A percentile compares a stretch with the other conserved stretches of the same genome.
phyloP scores from a whole-genome alignment of 768 basidiomycete species.

The Russula griseocarnosa region DNA sequence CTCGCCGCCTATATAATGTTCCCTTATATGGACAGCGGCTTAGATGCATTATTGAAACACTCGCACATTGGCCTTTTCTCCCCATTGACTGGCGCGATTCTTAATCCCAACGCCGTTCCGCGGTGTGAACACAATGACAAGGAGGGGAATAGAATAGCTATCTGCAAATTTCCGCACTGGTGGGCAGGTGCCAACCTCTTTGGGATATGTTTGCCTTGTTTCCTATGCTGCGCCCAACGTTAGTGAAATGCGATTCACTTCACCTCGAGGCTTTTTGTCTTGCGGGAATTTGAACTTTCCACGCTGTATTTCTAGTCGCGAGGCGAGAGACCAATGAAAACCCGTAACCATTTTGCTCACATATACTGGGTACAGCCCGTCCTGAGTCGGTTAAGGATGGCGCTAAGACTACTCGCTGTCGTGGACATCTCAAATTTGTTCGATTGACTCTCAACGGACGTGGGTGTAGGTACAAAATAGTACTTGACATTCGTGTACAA shows the following conservation, averaged over 20 bases:
- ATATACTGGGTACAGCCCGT: neutral
- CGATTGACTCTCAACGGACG: neutral
- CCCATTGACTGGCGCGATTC: slow-evolving; percentile 8
- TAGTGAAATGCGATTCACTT: neutral
- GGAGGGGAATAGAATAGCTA: slow-evolving; percentile 2
- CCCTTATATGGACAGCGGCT: slow-evolving; percentile 19
- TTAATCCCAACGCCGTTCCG: slow-evolving; percentile 6
- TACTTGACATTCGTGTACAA: neutral
- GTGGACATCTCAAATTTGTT: neutral
- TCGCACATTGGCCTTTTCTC: neutral
- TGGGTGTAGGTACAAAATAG: neutral
- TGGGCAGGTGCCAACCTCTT: neutral
- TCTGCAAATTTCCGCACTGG: neutral
- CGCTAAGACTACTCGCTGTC: neutral
- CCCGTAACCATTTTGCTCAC: neutral
- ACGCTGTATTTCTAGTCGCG: neutral
- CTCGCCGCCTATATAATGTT: slow-evolving; percentile 14
- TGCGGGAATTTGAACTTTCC: neutral
- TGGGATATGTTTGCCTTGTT: slow-evolving; percentile 1
- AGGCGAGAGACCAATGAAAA: neutral
- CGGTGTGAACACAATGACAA: neutral
- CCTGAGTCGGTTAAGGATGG: neutral
- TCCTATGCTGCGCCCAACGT: slow-evolving; percentile 5
- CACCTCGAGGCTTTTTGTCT: slow-evolving; percentile 11
- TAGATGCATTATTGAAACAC: slow-evolving; percentile 15